Base-by-base conservation (phyloP, 768 basidiomycete species). In the Lactifluus volemus region DNA sequence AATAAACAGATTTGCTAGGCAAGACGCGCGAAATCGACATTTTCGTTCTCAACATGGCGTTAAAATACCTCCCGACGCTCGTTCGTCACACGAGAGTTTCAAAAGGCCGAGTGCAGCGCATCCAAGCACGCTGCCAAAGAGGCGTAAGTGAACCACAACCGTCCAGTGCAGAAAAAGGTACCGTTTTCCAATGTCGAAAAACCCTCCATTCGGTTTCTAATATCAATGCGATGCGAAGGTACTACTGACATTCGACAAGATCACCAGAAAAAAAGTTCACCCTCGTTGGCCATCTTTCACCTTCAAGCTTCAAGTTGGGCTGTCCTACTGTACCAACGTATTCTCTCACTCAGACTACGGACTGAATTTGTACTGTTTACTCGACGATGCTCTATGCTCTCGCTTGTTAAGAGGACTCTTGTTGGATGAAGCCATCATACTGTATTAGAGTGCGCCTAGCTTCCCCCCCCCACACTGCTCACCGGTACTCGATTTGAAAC, bases 11-110 rank as follows among this genome's bases (percentile, higher is more conserved):
- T 61, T 61, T 21, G 60, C 60, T 14, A 61, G 60, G 60, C 60
- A 61, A 53, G 60, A 61, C 7, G 60, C 60, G 15, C 60, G 60
- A 57, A 61, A 61, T 44, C 55, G 60, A 32, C 60, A 61, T 34
- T 61, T 61, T 41, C 55, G 60, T 39, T 61, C 60, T 51, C 60
- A 61, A 3, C 60, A 61, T 30, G 30, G 30, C 7, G 42, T 38
- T 14, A 48, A 52, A 32, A 17, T 12, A 6, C 44, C 55, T 21
- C 55, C 29, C 50, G 50, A 34, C 49, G 4, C 34, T 29, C n/a
- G 30, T 29, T n/a, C n/a, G 36, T 36, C 52, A 29, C 25, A 47
- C 60, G 9, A 30, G 49, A 61, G 21, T 12, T 11, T 34, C 7
- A 41, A 39, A 39, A 52, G 45, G 47, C 60, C 60, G 6, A 57